Evolutionary conservation across 2,329 filamentous ascomycete genomes (phyloP), one percentile per base, ranked within the genome.

Genomic region (Cladosporium sp.): DNA sequence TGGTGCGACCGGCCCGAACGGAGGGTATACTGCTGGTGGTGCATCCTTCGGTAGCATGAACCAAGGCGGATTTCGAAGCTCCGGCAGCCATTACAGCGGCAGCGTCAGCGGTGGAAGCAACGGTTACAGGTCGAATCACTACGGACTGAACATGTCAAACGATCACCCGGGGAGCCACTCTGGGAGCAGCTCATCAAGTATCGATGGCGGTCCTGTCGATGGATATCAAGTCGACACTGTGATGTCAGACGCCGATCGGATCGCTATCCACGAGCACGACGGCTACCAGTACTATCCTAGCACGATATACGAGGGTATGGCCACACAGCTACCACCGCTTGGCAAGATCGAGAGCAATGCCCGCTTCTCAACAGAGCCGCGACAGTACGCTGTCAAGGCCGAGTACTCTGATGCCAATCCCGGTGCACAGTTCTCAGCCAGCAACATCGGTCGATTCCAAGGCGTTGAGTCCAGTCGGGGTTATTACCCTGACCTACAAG

Each of bases 1-100:
- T 65, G 89, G 90, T 16, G 88, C 88, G 0, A 86, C 87, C 44
- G 86, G 88, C 50, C 83, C 86, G 69, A 84, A 88, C 52, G 75
- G 78, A 67, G 74, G 78, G 35, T 79, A 78, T 61, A 75, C 72
- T 31, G 62, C 70, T 23, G 66, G 68, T 31, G 73, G 72, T 8
- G 69, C 70, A 65, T 69, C 61, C n/a, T 74, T 74, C 55, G 67
- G 70, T 28, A 66, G 73, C 58, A 67, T 72, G 18, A 75, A 77
- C 29, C 69, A 72, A n/a, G 71, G 74, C 37, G 72, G 70, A n/a
- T 73, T 74, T 64, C 69, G 74, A 26, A 60, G 67, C 40, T 67
- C 65, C 29, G 69, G 63, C 31, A 65, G 69, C 14, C 72, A 71
- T 46, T 69, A 68, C 61, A 70, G 71, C 28, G 61, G 61, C 18